Evolutionary conservation across 2,329 filamentous ascomycete species (phyloP), one percentile per base, ranked within the genome.

Genomic region (Fusarium piperis): DNA sequence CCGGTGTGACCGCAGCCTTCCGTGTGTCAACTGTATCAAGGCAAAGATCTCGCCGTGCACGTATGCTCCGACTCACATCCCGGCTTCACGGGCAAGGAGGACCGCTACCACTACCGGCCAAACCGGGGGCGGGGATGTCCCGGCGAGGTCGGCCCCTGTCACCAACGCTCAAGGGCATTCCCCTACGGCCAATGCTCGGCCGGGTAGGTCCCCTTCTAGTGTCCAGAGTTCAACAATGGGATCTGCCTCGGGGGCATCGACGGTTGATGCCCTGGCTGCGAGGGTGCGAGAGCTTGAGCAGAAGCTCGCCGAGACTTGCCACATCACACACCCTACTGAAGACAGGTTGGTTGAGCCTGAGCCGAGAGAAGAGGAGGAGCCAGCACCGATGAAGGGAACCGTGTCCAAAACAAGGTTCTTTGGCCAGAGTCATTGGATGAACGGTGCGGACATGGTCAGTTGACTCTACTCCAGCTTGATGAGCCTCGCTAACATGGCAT

Each of bases 11-110:
- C 86, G 88, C 55, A 85, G 86, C 65, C 78, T 80, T 8, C 90
- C 90, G 1, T 92, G 90, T 73, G 84, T 82, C 65, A 89, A 90
- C 64, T 92, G 90, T 74, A 65, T 86, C n/a, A 85, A 86, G 69
- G 87, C 88, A 23, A 85, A 85, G 70, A 87, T 85, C 41, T 82
- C 84, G 7, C 82, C 82, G 20, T 92, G 90, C 73, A 83, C 87
- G 2, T 91, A 90, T 72, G 81, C 79, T 28, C 78, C 82, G 35
- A 73, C 79, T 38, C 80, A 82, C 39, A 68, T 78, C 16, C 80
- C 80, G 2, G 75, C 76, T 5, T 75, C 74, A n/a, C 71, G 73
- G 58, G 44, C 28, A 15, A 77, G 72, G 59, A 78, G 76, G 61
- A 39, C 58, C n/a, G n/a, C 38, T 32, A 35, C 48, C 9, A 18